Evolutionary conservation across 257 asterid species (phyloP).

Genomic region (Gentiana macrophylla): DNA sequence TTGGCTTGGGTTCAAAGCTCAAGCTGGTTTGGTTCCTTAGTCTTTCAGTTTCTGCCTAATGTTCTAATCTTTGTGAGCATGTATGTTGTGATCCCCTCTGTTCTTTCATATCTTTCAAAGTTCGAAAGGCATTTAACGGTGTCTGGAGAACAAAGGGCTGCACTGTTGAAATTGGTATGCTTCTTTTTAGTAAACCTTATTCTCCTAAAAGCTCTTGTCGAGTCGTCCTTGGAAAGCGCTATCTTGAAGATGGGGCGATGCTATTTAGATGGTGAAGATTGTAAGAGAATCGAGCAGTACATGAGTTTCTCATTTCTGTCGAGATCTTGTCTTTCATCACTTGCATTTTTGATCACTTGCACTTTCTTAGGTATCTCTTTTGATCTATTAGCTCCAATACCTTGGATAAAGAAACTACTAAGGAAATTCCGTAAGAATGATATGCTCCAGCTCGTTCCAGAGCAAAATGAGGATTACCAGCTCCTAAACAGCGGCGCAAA

Average conservation of each 20-base stretch:
- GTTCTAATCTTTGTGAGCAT: constrained; percentile 89
- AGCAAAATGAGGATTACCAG: constrained; percentile 61
- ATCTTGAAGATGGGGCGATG: constrained; percentile 86
- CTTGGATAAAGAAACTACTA: constrained; percentile 94
- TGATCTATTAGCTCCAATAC: constrained; percentile 88
- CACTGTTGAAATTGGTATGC: constrained; percentile 89
- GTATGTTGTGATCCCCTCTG: constrained; percentile 87
- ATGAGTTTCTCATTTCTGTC: constrained; percentile 76
- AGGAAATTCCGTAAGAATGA: constrained; percentile 76
- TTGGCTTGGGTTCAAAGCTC: constrained; percentile 92
- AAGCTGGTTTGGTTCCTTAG: constrained; percentile 80
- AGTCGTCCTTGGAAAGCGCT: constrained; percentile 77
- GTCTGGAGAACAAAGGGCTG: constrained; percentile 93
- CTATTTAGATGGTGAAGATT: constrained; percentile 95
- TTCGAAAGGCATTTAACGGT: constrained; percentile 92
- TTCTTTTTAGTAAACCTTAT: constrained; percentile 94
- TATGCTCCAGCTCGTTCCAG: constrained; percentile 96
- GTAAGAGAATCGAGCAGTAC: constrained; percentile 81
- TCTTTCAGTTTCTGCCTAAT: constrained; percentile 93
- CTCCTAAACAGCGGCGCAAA: constrained; percentile 51
- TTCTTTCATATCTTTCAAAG: constrained; percentile 83
- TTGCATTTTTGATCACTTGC: constrained; percentile 85
- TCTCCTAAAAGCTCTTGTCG: constrained; percentile 82
- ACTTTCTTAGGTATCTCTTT: constrained; percentile 92
- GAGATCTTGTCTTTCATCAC: constrained; percentile 80